Percentiles rank a stretch among this genome's conserved stretches.
These are phyloP conservation scores for Zoysia pacifica DNA, from an alignment of 176 grass and related monocot genomes.

Conservation along the genomic window DNA sequence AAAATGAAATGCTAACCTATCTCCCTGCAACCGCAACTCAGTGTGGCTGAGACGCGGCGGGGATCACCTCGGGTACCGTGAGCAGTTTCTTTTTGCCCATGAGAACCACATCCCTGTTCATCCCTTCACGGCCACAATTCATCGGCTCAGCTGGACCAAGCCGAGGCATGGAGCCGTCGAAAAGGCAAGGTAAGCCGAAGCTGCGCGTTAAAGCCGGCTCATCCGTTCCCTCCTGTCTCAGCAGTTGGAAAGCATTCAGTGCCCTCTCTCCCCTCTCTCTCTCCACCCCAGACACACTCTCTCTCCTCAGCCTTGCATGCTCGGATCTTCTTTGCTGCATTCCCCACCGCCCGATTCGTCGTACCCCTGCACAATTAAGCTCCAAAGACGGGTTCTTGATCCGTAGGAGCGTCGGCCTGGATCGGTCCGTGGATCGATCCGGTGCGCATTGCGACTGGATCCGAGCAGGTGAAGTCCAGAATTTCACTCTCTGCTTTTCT, in stretches of 20 bases:
- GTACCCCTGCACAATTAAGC: conserved; percentile 5
- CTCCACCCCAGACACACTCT: background rate
- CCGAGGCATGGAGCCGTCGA: background rate
- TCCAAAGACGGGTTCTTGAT: conserved; percentile 2
- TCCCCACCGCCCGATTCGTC: conserved; percentile 29
- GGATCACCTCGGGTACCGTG: too few relatives aligned
- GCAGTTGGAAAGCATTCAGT: conserved; percentile 75
- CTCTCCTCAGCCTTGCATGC: conserved; percentile 6
- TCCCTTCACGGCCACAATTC: too few relatives aligned
- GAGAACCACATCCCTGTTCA: too few relatives aligned
- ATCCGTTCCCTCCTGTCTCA: conserved; percentile 36
- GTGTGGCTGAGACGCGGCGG: too few relatives aligned
- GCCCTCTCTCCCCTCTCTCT: conserved; percentile 16
- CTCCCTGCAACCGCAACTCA: too few relatives aligned
- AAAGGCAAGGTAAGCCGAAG: conserved; percentile 1
- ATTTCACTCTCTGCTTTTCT: background rate
- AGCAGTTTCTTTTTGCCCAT: too few relatives aligned
- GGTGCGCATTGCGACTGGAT: conserved; percentile 32
- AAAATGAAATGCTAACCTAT: too few relatives aligned
- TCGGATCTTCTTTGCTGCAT: conserved; percentile 34
- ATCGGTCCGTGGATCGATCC: background rate
- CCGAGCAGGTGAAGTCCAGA: conserved; percentile 25
- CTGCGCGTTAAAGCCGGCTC: conserved; percentile 47
- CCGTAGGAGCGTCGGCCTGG: background rate
- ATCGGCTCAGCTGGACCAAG: background rate